Conservation (phyloP, 129 eudicot genomes). For the Artemisia argyi region DNA sequence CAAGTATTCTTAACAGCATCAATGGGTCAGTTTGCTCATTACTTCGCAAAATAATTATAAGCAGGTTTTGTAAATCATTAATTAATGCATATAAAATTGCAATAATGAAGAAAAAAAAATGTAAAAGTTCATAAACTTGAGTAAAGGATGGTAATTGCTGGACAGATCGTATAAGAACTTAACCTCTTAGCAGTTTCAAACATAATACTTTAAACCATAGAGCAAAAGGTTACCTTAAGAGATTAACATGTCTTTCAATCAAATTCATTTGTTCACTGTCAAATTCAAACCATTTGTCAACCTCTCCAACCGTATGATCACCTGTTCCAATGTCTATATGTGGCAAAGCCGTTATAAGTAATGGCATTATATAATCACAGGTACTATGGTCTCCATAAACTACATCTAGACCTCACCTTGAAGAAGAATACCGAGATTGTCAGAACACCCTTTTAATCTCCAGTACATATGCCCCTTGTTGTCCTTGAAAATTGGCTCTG, state of each 20-base stretch:
- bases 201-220: not conserved
- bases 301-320: constrained; percentile 31
- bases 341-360: not conserved
- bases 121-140: not conserved
- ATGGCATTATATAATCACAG: not conserved
- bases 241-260: constrained; percentile 44
- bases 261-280: constrained; percentile 52
- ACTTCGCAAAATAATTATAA: not conserved
- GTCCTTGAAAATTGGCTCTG: constrained; percentile 47
- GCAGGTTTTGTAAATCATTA: not conserved
- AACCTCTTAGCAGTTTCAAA: not conserved
- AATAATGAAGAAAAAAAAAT: not conserved
- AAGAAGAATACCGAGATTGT: constrained; percentile 46
- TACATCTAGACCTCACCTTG: constrained; percentile 49
- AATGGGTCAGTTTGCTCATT: not conserved
- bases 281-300: constrained; percentile 63
- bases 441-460: constrained; percentile 54
- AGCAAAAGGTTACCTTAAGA: constrained; percentile 40
- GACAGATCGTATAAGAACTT: not conserved
- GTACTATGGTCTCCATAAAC: constrained; percentile 1
- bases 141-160: not conserved
- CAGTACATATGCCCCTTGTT: constrained; percentile 57
- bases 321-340: constrained; percentile 57
- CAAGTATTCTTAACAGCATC: not conserved
- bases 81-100: not conserved